A percentile compares a stretch with the other conserved stretches of the same genome.
These are phyloP conservation scores for Oryza meyeriana DNA, from an alignment of 176 grass and related monocot genomes.

Conservation along the genomic window DNA sequence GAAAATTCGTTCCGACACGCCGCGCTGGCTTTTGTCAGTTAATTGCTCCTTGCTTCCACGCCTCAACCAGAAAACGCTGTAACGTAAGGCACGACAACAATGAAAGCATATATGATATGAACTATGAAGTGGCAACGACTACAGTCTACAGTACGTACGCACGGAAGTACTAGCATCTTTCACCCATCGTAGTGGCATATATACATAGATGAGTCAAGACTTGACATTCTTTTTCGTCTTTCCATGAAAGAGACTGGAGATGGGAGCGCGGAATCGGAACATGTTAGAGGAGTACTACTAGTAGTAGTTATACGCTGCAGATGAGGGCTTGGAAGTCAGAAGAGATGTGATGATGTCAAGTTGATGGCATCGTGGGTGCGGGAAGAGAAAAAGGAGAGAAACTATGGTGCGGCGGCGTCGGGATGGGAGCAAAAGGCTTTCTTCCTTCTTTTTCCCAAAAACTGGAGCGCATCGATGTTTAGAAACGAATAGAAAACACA, in stretches of 20 bases:
- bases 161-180: constrained; percentile 24
- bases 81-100: constrained; percentile 9
- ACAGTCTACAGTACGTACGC: neutral
- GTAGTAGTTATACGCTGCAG: neutral
- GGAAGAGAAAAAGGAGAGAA: neutral
- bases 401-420: constrained; percentile 16
- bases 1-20: constrained; percentile 4
- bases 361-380: neutral
- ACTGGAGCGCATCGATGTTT: constrained; percentile 1
- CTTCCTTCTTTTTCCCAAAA: constrained; percentile 52
- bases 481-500: constrained; percentile 19
- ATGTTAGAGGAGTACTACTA: neutral
- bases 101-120: neutral
- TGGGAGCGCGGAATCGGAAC: neutral
- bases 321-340: constrained; percentile 36
- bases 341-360: constrained; percentile 8
- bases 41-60: constrained; percentile 29
- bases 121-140: neutral
- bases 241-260: constrained; percentile 26
- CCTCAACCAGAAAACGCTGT: constrained; percentile 5
- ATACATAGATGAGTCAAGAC: constrained; percentile 11
- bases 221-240: neutral
- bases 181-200: neutral
- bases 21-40: neutral
- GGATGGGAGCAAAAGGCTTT: constrained; percentile 53